Evolutionary conservation across 2,329 filamentous ascomycete species (phyloP), one percentile per base, ranked within the genome.

Genomic region (Aspergillus persii): DNA sequence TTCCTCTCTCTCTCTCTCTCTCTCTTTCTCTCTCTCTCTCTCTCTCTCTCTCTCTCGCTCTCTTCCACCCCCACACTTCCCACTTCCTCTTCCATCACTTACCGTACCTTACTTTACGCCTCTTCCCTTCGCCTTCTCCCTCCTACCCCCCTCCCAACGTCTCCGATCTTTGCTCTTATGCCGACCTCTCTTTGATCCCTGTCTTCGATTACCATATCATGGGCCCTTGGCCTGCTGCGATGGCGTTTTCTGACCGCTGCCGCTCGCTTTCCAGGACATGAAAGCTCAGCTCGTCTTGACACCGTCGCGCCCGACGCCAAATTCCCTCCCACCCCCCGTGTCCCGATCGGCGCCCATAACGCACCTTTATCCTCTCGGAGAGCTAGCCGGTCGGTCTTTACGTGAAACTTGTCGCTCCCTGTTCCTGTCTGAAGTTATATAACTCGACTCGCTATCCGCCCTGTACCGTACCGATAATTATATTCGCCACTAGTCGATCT

Each of bases 231-330:
- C 54, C 48, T 54, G 27, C 52, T 65, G 62, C 63, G 59, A 68
- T 69, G 66, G 62, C 64, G 63, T 59, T 64, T 61, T 58, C 56
- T 66, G 61, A 67, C 59, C 57, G 59, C 58, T 61, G 48, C 58
- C 61, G 61, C 61, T 66, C 61, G 29, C 31, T 50, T 60, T 55
- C 58, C 53, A 66, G 63, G 65, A 63, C 62, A 65, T 69, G 64
- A 69, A 56, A 64, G 57, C 57, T 63, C 36, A n/a, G 36, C 36
- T 12, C 55, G 54, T 55, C 59, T 60, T 58, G 27, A 61, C 58
- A 56, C 56, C 63, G 60, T 63, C 61, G 61, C 63, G 60, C 65
- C 61, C 60, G 63, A 66, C 66, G 56, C 62, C 62, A 63, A 60
- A 47, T 4, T 41, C 15, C 36, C 33, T 12, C 33, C 33, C 15